These are phyloP conservation scores for Piromyces finnis DNA, from an alignment of 192 early-diverging fungal genomes.

Conservation along the genomic window DNA sequence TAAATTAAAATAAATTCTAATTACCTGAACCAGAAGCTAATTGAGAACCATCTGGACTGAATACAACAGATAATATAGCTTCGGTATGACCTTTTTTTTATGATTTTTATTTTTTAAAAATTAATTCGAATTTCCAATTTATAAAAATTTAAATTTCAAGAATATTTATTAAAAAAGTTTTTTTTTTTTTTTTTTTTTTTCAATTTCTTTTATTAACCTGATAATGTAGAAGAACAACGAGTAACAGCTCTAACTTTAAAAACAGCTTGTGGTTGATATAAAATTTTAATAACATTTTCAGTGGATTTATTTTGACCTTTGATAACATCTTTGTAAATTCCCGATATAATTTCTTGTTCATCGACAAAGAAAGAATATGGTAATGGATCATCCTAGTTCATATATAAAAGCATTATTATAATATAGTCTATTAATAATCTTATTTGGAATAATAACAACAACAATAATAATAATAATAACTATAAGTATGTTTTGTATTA, in stretches of 20 bases:
- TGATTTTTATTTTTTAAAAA: no score
- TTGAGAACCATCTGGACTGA: constrained; percentile 75
- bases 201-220: constrained; percentile 15
- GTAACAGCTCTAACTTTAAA: constrained; percentile 86
- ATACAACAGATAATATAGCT: constrained; percentile 72
- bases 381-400: constrained; percentile 51
- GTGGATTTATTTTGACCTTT: constrained; percentile 55
- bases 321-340: constrained; percentile 62
- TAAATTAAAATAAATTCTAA: neutral
- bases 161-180: no score
- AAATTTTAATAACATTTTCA: constrained; percentile 77
- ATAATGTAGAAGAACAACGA: constrained; percentile 73
- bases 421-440: no score
- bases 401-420: no score
- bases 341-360: constrained; percentile 58
- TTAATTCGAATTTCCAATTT: no score
- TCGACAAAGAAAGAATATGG: constrained; percentile 89
- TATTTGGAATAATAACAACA: no score
- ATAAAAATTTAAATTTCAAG: no score
- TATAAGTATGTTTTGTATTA: no score
- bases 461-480: no score
- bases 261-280: constrained; percentile 87
- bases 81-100: constrained; percentile 79
- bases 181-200: no score
- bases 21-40: constrained; percentile 84